Evolutionary conservation across 352 stramenopile species (phyloP).

Genomic region (Pythium plurisporium): DNA sequence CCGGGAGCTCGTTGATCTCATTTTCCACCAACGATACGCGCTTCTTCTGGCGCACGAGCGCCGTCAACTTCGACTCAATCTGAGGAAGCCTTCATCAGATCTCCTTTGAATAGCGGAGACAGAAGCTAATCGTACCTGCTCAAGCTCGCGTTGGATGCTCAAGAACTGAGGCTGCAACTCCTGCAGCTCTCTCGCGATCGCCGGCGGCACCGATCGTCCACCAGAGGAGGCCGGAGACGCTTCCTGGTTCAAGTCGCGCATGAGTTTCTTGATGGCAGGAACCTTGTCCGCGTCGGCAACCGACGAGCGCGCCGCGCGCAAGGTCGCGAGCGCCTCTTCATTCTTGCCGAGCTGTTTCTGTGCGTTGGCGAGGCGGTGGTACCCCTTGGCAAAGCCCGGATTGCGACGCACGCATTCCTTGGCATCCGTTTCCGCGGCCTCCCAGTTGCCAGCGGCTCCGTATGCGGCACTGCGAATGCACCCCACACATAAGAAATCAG

Average conservation of each 20-base stretch:
- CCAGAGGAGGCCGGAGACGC: constrained; percentile 13
- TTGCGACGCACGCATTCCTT: constrained; percentile 73
- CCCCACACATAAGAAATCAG: too few species aligned
- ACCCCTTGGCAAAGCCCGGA: constrained; percentile 70
- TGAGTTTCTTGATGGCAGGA: constrained; percentile 71
- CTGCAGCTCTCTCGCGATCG: constrained; percentile 74
- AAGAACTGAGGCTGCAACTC: constrained; percentile 78
- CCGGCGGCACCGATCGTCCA: constrained; percentile 42
- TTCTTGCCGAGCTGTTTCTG: constrained; percentile 74
- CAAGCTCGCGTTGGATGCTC: constrained; percentile 70
- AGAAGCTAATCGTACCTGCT: constrained; percentile 27
- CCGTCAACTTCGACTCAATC: constrained; percentile 65
- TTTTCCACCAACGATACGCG: constrained; percentile 63
- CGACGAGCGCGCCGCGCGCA: constrained; percentile 36
- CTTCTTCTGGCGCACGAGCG: constrained; percentile 68
- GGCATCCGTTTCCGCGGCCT: constrained; percentile 60
- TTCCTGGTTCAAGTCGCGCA: constrained; percentile 65
- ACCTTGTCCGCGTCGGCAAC: constrained; percentile 44
- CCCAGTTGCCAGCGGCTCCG: constrained; percentile 64
- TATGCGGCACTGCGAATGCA: constrained; percentile 49
- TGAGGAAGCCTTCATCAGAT: constrained; percentile 12
- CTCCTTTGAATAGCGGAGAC: neutral
- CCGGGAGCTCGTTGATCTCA: constrained; percentile 61
- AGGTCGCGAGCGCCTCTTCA: constrained; percentile 63
- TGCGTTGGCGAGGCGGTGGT: constrained; percentile 75